These are phyloP conservation scores for Coniella vitis DNA, from an alignment of 2,329 filamentous ascomycete genomes.

Conservation along the genomic window DNA sequence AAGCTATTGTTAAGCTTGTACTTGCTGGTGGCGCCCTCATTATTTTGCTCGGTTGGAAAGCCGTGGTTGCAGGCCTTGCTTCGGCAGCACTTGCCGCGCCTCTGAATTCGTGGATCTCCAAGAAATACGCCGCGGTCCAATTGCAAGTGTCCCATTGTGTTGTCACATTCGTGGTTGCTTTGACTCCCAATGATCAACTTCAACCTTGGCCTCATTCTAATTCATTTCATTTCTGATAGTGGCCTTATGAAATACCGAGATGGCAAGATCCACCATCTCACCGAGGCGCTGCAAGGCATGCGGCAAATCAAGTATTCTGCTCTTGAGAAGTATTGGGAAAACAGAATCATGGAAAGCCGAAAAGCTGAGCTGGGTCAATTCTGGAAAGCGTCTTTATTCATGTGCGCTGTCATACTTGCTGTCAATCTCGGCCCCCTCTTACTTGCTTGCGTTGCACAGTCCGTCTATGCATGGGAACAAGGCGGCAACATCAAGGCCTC, in stretches of 20 bases:
- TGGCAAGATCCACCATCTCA: conserved; percentile 28
- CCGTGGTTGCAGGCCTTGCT: conserved; percentile 24
- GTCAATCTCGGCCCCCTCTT: conserved; percentile 27
- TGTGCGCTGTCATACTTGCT: conserved; percentile 24
- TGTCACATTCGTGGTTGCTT: no score
- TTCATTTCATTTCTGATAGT: neutral
- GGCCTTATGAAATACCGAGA: conserved; percentile 30
- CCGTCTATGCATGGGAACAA: conserved; percentile 27
- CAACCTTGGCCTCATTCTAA: no score
- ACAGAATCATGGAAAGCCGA: conserved; percentile 27
- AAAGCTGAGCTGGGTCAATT: conserved; percentile 29
- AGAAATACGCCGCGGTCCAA: conserved; percentile 25
- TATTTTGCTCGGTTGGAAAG: conserved; percentile 26
- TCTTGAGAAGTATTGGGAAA: conserved; percentile 28
- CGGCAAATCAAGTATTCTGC: conserved; percentile 33
- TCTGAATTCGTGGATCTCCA: conserved; percentile 24
- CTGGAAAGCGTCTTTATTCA: conserved; percentile 26
- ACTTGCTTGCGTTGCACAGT: conserved; percentile 26
- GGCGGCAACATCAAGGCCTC: conserved; percentile 26
- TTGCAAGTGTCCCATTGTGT: conserved; percentile 14
- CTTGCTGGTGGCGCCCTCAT: conserved; percentile 26
- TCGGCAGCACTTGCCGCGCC: conserved; percentile 24
- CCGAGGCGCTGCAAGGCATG: conserved; percentile 31
- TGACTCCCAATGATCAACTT: neutral
- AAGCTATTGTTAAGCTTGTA: conserved; percentile 28